phyloP scores from a whole-genome alignment of 2,329 filamentous ascomycete genomes.

The Alternaria gaisen region DNA sequence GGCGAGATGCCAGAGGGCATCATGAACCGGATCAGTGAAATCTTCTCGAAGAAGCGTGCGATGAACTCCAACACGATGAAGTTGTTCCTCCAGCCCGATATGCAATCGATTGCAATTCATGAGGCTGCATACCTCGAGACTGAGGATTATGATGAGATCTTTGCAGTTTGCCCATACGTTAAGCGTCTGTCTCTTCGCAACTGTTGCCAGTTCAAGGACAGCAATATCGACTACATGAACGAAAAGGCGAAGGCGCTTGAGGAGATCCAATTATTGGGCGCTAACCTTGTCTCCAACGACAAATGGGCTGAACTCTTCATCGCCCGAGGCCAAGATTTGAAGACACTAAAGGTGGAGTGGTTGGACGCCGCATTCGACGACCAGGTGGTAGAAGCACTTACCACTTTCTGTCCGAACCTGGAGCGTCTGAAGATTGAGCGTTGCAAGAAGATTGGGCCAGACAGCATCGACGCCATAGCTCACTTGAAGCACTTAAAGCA shows the following conservation, averaged over 20 bases:
- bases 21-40: constrained; percentile 67
- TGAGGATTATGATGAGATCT: constrained; percentile 82
- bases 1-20: constrained; percentile 68
- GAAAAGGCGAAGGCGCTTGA: constrained; percentile 74
- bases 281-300: constrained; percentile 80
- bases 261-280: constrained; percentile 79
- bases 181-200: constrained; percentile 79
- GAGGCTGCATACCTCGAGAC: constrained; percentile 72
- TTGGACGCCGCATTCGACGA: constrained; percentile 85
- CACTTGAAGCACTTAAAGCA: constrained; percentile 72
- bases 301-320: constrained; percentile 77
- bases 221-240: constrained; percentile 80
- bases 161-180: constrained; percentile 75
- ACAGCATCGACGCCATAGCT: constrained; percentile 71
- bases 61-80: constrained; percentile 62
- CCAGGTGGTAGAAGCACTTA: constrained; percentile 69
- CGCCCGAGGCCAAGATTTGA: constrained; percentile 70
- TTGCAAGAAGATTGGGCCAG: constrained; percentile 76
- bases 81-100: constrained; percentile 62
- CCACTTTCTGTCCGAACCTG: constrained; percentile 71
- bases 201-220: constrained; percentile 91
- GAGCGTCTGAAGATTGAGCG: constrained; percentile 80
- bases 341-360: constrained; percentile 79
- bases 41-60: constrained; percentile 69
- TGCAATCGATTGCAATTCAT: constrained; percentile 66